Percentiles rank a stretch among this genome's conserved stretches.
Evolutionary conservation across 2,329 filamentous ascomycete species (phyloP).

Genomic region (Aspergillus carbonarius): DNA sequence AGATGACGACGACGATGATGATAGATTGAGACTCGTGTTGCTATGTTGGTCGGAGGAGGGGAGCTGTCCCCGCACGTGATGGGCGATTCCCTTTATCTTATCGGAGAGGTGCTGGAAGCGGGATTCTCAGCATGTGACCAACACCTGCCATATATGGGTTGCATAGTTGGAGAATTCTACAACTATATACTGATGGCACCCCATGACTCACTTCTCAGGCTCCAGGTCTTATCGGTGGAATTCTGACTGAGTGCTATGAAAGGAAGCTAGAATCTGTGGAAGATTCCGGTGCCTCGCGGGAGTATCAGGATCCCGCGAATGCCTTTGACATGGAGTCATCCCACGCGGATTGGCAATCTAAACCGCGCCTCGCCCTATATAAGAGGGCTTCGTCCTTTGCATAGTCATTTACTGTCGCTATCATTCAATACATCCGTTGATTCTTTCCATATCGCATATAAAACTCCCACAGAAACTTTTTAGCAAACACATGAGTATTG

Average conservation of each 20-base stretch:
- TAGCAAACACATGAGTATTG: too few species aligned
- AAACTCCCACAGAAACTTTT: too few species aligned
- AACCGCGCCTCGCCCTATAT: too few species aligned
- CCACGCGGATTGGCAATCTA: too few species aligned
- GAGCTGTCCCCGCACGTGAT: slow-evolving; percentile 19
- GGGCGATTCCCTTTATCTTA: slow-evolving; percentile 15
- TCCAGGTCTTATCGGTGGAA: neutral
- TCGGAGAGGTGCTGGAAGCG: neutral
- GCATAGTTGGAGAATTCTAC: neutral
- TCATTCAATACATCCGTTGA: too few species aligned
- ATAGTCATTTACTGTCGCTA: too few species aligned
- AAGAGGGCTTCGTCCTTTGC: too few species aligned
- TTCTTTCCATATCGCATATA: too few species aligned
- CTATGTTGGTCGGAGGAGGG: slow-evolving; percentile 1
- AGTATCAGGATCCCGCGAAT: too few species aligned
- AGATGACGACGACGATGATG: neutral
- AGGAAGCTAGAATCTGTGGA: too few species aligned
- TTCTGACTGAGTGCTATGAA: neutral
- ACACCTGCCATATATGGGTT: neutral
- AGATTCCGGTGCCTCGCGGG: too few species aligned
- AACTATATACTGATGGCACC: neutral
- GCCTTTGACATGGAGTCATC: too few species aligned
- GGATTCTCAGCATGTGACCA: neutral
- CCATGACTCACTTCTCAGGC: neutral
- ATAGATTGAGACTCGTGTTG: neutral